Base-by-base conservation (phyloP, 345 rosid species). In the Eucalyptus shirleyi region DNA sequence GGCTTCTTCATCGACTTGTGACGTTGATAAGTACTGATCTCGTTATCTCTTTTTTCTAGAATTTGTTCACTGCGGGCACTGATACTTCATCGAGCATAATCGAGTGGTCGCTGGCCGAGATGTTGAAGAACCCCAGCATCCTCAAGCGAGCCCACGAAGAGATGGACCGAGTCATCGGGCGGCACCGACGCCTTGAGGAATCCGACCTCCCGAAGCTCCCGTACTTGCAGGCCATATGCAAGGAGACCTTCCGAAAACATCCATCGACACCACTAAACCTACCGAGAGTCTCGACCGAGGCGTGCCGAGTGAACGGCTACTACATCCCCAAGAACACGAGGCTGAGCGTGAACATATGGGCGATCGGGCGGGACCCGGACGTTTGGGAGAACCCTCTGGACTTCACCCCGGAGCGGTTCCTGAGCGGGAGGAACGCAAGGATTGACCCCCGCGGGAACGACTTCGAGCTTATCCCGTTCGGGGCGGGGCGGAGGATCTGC, bases 21-120 rank as follows among this genome's bases (percentile, higher is more conserved):
- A 49, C 50, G 50, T 49, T 49, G 15, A 49, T 12, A 49, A 12
- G 15, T 49, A 49, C 50, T 49, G 50, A 49, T 49, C 50, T 49
- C 50, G 50, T 49, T 12, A 49, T 49, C 15, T 49, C 50, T 49
- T 49, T 49, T 12, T 49, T 12, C 50, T 49, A 49, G 50, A 49
- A 49, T 49, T 49, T 49, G 50, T 49, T 49, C 50, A 4, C 50
- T 49, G 97, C 98, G 3, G 98, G 98, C 7, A 95, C 98, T 2
- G 98, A 96, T 90, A 93, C 98, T 12, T 96, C 96, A 19, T 93
- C 98, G 2, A 96, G 98, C 93, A 50, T 93, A 24, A 95, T 96
- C 40, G 98, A 96, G 87, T 96, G 96, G 98, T 91, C 96, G 34
- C 72, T 96, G 1, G 91, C 94, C 2, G 98, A 96, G 90, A 94